Base-by-base conservation (phyloP, 106 monocot species). In the Dactylorhiza incarnata region DNA sequence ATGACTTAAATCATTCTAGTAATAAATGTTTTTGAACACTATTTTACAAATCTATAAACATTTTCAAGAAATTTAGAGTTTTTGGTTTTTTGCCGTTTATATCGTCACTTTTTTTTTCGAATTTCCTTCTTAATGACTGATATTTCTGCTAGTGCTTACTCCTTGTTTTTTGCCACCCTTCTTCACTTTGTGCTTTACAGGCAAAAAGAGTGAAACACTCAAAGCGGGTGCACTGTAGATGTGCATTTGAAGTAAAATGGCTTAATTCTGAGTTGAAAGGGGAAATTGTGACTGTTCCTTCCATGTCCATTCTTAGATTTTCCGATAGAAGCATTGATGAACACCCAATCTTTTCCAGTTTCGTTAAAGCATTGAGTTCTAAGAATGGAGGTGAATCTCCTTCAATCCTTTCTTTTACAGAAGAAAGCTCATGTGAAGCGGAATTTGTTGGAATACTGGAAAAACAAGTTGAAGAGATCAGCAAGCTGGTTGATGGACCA, bases 191-290 rank as follows among this genome's bases (percentile, higher is more conserved):
- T 52, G 13, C 9, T 74, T 72, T 84, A 79, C 84, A 90, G 90
- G 37, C 71, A 53, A 37, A 72, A 56, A 90, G 67, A 84, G 78
- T 87, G 50, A 87, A 63, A 73, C 90, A 90, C 87, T 90, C 90
- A 26, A 81, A 73, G 53, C 68, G 90, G 43, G 75, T 85, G 23
- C 65, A 73, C 76, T 90, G 90, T 82, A 84, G 90, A 85, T 90
- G 90, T 69, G 87, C 80, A 70, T 90, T 87, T 83, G 74, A 80
- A 71, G 70, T 90, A 14, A 85, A 83, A 83, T 90, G 79, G 86
- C 84, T 84, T 43, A 72, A 71, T 59, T 17, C 75, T 54, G 73
- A 85, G 43, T 46, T 82, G 15, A 76, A 81, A 73, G 82, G 72
- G 48, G 72, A 82, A 71, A 77, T 37, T 51, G 49, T 75, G 50